Conservation (phyloP, 345 rosid genomes). For the rapeseed (Brassica napus) region Da-Ae NC_063436.1:10450001-10450500, state of each 20-base stretch:
- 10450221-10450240: constrained; percentile 81
- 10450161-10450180: constrained; percentile 86
- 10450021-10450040: constrained; percentile 85
- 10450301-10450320: constrained; percentile 71
- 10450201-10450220: constrained; percentile 59
- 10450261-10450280: constrained; percentile 69
- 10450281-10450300: constrained; percentile 78
- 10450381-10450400: constrained; percentile 57
- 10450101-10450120: constrained; percentile 78
- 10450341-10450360: constrained; percentile 66
- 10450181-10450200: constrained; percentile 78
- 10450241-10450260: constrained; percentile 54
- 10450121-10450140: constrained; percentile 89
- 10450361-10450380: constrained; percentile 60
- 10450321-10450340: constrained; percentile 52
- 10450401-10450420: constrained; percentile 50
- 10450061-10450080: constrained; percentile 77
- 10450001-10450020: constrained; percentile 89
- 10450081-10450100: constrained; percentile 84
- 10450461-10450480: constrained; percentile 72
- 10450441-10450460: background rate
- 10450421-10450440: constrained; percentile 55
- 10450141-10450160: constrained; percentile 77
- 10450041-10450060: constrained; percentile 87
- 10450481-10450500: constrained; percentile 76